Conservation (phyloP, 2,329 filamentous ascomycete genomes). For the Ascosphaera aggregata region DNA sequence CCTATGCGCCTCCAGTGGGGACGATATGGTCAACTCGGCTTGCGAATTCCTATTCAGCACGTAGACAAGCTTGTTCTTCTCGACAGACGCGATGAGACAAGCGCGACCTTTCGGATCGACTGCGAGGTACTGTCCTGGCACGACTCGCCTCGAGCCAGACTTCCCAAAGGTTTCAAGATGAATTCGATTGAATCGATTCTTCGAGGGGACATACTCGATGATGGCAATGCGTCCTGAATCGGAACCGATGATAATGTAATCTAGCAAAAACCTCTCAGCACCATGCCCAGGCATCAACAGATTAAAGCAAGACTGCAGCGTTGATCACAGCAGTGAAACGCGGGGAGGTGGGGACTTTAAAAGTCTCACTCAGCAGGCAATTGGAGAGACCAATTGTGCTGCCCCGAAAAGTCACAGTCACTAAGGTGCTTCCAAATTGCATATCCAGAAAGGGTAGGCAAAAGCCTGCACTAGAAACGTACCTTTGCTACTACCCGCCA, state of each 20-base stretch:
- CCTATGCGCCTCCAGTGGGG: conserved; percentile 87
- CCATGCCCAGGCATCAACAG: conserved; percentile 11
- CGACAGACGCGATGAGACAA: conserved; percentile 75
- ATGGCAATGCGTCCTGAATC: conserved; percentile 92
- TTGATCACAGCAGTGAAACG: conserved; percentile 12
- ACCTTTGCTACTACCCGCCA: conserved; percentile 94
- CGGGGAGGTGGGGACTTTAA: conserved; percentile 2
- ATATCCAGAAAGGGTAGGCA: too few relatives aligned
- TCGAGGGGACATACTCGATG: conserved; percentile 67
- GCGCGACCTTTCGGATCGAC: conserved; percentile 91
- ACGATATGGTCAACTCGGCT: conserved; percentile 89
- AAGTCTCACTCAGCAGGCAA: conserved; percentile 6
- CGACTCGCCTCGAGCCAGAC: conserved; percentile 75
- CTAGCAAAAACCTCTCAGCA: conserved; percentile 31
- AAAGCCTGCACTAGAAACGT: conserved; percentile 20
- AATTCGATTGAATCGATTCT: conserved; percentile 70
- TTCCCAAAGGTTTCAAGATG: conserved; percentile 98
- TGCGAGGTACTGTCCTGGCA: conserved; percentile 89
- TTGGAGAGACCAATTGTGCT: conserved; percentile 19
- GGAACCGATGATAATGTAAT: conserved; percentile 86
- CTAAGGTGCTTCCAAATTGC: conserved; percentile 33
- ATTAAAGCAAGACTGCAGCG: conserved; percentile 12
- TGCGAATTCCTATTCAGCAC: conserved; percentile 90
- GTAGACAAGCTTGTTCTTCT: conserved; percentile 99
- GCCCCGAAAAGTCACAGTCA: conserved; percentile 41